Evolutionary conservation across 345 rosid genomes (phyloP).

Genomic region (Rubroshorea leprosula): DNA sequence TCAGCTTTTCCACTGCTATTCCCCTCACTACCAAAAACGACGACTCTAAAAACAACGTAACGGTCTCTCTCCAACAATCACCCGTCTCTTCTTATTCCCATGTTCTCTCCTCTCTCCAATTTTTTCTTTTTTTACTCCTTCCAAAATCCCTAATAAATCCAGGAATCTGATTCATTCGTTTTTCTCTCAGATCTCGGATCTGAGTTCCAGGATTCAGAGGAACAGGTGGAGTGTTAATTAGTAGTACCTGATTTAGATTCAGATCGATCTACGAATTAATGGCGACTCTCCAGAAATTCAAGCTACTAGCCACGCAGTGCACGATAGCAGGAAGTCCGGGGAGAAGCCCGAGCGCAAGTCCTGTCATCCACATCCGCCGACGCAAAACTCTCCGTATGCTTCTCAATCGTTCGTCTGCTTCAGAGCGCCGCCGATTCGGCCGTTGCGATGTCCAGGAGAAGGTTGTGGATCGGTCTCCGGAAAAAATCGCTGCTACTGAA

Average conservation of each 20-base stretch:
- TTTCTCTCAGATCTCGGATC: slow-evolving; percentile 16
- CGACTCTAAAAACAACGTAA: slow-evolving; percentile 2
- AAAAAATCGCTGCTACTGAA: not conserved
- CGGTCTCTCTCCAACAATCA: not conserved
- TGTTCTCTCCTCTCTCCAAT: slow-evolving; percentile 9
- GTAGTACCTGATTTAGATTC: not conserved
- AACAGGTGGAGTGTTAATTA: not conserved
- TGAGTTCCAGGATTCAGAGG: too few relatives aligned
- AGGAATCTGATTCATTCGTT: slow-evolving; percentile 8
- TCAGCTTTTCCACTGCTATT: not conserved
- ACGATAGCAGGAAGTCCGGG: slow-evolving; percentile 54
- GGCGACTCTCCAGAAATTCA: slow-evolving; percentile 77
- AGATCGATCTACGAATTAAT: slow-evolving; percentile 17
- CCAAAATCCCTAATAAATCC: slow-evolving; percentile 7
- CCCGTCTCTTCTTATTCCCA: slow-evolving; percentile 17
- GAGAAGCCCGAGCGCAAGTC: slow-evolving; percentile 72
- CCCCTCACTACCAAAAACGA: not conserved
- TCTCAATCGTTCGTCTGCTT: slow-evolving; percentile 37
- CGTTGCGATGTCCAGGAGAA: slow-evolving; percentile 18
- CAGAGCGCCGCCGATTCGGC: slow-evolving; percentile 37
- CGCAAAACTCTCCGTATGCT: slow-evolving; percentile 85
- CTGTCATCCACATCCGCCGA: slow-evolving; percentile 82
- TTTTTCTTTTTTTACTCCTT: slow-evolving; percentile 2
- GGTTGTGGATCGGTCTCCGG: slow-evolving; percentile 23
- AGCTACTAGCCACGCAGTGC: slow-evolving; percentile 86